Evolutionary conservation across 352 stramenopile genomes (phyloP), one percentile per base, ranked within the genome.

Genomic region (Blastocystis sp.): DNA sequence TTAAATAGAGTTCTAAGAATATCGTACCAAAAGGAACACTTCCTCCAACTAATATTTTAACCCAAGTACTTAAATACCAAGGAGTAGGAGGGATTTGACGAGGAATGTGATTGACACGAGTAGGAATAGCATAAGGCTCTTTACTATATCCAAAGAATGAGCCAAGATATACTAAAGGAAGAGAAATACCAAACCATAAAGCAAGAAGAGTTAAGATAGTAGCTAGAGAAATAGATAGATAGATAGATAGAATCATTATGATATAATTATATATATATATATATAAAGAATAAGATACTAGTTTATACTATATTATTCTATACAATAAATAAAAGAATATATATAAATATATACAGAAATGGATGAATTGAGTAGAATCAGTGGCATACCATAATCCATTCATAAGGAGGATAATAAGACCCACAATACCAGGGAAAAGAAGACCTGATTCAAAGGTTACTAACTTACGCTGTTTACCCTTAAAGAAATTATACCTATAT

Each of bases 1-100:
- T 96, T 76, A 99, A 98, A 71, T 95, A 97, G 19, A 99, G 79
- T 71, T 99, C 93, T 65, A 99, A 94, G 72, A 93, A 98, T 34
- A 98, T 86, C 4, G 86, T 88, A 30, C 90, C 91, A 69, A 99
- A 99, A 11, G 93, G 93, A 19, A 99, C 70, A 35, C 98, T 85
- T 45, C 91, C 91, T 36, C 89, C 91, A 4, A 98, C 73, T 11
- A 94, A 66, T 64, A 94, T 91, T 52, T 79, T 92, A 66, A 94
- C 81, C 11, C 76, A 75, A 18, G 86, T 84, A 55, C 80, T 78
- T 28, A 93, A 78, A 72, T 96, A 96, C 85, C 86, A 96, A 27
- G 86, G 73, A 69, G 91, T 82, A 83, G 86, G 58, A 77, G 70
- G 47, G 39, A 74, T 75, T 32, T 77, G 65, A 28, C 77, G 66